Conservation (phyloP, 805 yeast genomes). For the Ogataea zsoltii region DNA sequence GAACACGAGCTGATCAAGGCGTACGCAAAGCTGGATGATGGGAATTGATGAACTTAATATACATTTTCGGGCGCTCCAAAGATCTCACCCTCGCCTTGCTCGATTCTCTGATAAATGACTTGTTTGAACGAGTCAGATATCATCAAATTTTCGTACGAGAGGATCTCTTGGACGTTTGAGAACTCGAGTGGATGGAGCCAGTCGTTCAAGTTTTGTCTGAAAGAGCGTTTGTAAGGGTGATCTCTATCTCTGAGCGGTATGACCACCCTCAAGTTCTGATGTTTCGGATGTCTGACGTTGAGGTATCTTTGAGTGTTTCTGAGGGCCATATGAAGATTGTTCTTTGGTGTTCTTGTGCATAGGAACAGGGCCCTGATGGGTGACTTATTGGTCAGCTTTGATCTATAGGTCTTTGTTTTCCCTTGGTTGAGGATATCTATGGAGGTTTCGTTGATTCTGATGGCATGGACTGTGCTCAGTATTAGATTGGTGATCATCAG, state of each 20-base stretch:
- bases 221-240: constrained; percentile 40
- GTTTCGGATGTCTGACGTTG: constrained; percentile 38
- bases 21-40: constrained; percentile 40
- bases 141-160: constrained; percentile 32
- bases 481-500: constrained; percentile 41
- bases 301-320: constrained; percentile 40
- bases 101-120: constrained; percentile 25
- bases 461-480: constrained; percentile 44
- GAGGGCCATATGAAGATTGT: constrained; percentile 2
- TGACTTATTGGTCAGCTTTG: constrained; percentile 25
- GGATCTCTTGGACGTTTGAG: constrained; percentile 15
- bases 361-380: constrained; percentile 23
- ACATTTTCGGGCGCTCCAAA: constrained; percentile 23
- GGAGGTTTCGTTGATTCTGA: constrained; percentile 52
- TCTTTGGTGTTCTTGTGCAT: not conserved
- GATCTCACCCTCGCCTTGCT: constrained; percentile 26
- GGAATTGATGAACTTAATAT: not conserved
- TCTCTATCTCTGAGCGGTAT: constrained; percentile 36
- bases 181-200: constrained; percentile 14
- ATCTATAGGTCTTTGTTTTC: constrained; percentile 13
- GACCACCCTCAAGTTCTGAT: constrained; percentile 37
- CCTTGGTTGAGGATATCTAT: constrained; percentile 43
- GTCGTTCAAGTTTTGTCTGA: constrained; percentile 38
- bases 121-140: constrained; percentile 27
- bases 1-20: constrained; percentile 68